Conservation (phyloP, 768 basidiomycete genomes). For the Nevesoporus exiguus region DNA sequence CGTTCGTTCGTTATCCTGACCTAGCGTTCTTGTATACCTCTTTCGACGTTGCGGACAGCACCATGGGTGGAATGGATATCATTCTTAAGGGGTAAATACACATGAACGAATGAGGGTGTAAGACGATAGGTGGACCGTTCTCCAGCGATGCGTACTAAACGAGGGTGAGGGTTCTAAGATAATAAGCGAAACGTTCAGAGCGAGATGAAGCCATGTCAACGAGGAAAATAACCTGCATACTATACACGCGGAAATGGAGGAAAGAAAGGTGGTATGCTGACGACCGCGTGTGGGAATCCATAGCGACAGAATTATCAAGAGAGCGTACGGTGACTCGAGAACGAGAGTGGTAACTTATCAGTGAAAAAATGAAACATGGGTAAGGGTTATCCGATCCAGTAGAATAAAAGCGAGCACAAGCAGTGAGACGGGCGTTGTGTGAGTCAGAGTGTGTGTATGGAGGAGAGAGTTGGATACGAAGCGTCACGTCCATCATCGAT, state of each 20-base stretch:
- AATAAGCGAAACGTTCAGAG: background rate
- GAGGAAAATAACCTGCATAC: constrained; percentile 30
- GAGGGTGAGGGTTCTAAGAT: constrained; percentile 9
- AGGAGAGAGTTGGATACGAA: background rate
- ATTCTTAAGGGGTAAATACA: constrained; percentile 18
- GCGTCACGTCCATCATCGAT: constrained; percentile 20
- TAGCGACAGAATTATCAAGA: constrained; percentile 30
- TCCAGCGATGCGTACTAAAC: constrained; percentile 18
- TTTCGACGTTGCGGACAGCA: background rate
- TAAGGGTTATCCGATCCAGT: background rate
- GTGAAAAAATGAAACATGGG: background rate
- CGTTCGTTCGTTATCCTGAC: background rate
- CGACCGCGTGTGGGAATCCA: constrained; percentile 16
- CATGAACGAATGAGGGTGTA: constrained; percentile 19
- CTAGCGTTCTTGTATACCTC: background rate
- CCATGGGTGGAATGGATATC: constrained; percentile 8
- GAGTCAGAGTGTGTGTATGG: background rate
- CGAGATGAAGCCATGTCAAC: background rate
- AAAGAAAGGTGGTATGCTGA: constrained; percentile 12
- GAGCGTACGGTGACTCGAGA: constrained; percentile 28
- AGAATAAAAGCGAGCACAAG: constrained; percentile 8
- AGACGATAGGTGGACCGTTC: constrained; percentile 21
- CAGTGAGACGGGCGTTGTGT: background rate
- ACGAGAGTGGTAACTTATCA: constrained; percentile 21
- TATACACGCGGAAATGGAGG: constrained; percentile 21